Conservation (phyloP, 345 rosid species). For the Eucalyptus marginata region DNA sequence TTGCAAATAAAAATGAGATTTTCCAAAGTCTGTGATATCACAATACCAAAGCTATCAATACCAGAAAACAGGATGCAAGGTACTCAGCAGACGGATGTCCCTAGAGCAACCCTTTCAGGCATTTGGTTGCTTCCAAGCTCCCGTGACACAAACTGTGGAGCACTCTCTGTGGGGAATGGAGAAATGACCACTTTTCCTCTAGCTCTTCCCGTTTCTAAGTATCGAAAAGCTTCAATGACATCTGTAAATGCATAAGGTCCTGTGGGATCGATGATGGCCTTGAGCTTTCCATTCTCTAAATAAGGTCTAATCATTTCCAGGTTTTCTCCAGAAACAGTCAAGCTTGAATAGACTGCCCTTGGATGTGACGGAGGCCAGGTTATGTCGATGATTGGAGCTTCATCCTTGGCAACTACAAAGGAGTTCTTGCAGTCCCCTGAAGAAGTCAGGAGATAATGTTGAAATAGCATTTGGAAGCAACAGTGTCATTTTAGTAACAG, state of each 20-base stretch:
- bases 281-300: slow-evolving; percentile 20
- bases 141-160: neutral
- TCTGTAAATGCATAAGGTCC: slow-evolving; percentile 24
- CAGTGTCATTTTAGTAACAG: neutral
- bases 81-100: neutral
- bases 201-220: slow-evolving; percentile 33
- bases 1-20: neutral
- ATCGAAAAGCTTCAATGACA: slow-evolving; percentile 26
- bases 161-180: slow-evolving; percentile 5
- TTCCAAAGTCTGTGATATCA: neutral
- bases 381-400: slow-evolving; percentile 28
- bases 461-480: neutral
- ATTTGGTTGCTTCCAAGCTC: neutral
- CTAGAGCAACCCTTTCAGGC: neutral
- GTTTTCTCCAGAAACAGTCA: slow-evolving; percentile 21
- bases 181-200: slow-evolving; percentile 28
- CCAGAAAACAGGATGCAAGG: neutral
- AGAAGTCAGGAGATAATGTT: neutral
- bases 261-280: slow-evolving; percentile 22
- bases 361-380: slow-evolving; percentile 37
- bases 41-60: neutral
- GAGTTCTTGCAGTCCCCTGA: slow-evolving; percentile 32
- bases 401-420: slow-evolving; percentile 26
- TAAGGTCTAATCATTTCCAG: slow-evolving; percentile 16
- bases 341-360: slow-evolving; percentile 26